Evolutionary conservation across 2,329 filamentous ascomycete species (phyloP), one percentile per base, ranked within the genome.

Genomic region (Tolypocladium sp.): DNA sequence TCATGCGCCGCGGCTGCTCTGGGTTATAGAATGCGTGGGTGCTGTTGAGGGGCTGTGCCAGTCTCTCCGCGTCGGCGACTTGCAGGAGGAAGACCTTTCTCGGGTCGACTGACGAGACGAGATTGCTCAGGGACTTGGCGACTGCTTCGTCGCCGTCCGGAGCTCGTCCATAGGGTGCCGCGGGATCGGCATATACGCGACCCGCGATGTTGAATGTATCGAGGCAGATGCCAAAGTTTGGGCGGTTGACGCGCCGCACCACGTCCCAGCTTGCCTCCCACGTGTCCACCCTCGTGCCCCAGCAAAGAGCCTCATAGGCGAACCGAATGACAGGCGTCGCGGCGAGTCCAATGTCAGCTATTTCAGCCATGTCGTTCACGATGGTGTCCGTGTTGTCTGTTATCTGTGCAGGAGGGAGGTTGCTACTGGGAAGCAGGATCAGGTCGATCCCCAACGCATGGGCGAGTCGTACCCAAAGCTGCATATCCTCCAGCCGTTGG

Each of bases 171-270:
- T 75, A 75, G 0, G 74, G 63, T 0, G 78, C 71, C 0, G 82
- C 71, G 0, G 89, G 89, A 66, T 92, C 88, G 0, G 86, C 89
- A 64, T 83, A 92, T 60, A 90, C 82, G 7, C 85, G 75, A 0
- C 83, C 89, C 0, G 88, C 83, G 60, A 92, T 88, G 71, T 92
- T 90, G 75, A 91, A 92, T 0, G 86, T 90, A 71, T 92, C 89
- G 30, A 92, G 77, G 68, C 88, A 91, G 46, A 91, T 76, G 9
- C 89, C 89, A 67, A 92, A 91, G 71, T 92, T 92, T 10, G 80
- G 72, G 9, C 87, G 73, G 69, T 90, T 78, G 35, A 92, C 88
- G 3, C 74, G 74, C 64, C 79, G 73, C 0, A 92, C 84, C 2
- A 91, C 76, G 8, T 86, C 82, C 86, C 87, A 93, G 63, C 82